phyloP scores from a whole-genome alignment of 495 filamentous ascomycete species.

The Hypoxylon subgilvum region DNA sequence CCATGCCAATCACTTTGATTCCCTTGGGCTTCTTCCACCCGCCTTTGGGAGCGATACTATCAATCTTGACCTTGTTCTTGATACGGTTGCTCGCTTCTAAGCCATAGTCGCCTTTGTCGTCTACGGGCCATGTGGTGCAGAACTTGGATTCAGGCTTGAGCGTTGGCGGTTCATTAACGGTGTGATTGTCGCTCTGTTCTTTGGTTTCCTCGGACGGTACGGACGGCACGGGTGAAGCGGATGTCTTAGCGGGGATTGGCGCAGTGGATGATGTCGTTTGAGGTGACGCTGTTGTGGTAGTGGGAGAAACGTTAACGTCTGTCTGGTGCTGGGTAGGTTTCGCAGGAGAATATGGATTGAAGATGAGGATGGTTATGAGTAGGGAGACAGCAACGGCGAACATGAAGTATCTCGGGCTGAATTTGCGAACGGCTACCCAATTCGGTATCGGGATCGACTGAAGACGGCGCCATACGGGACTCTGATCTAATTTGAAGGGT shows the following conservation, averaged over 20 bases:
- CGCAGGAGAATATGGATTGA: constrained; percentile 35
- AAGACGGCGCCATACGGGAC: constrained; percentile 32
- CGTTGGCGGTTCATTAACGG: constrained; percentile 5
- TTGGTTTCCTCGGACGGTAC: neutral
- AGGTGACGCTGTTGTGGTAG: neutral
- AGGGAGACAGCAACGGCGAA: constrained; percentile 28
- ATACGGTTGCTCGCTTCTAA: constrained; percentile 12
- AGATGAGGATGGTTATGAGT: constrained; percentile 30
- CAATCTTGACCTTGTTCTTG: constrained; percentile 19
- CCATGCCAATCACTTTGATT: constrained; percentile 55
- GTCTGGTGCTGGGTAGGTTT: constrained; percentile 27
- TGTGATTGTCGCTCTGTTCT: neutral
- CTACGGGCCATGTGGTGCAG: constrained; percentile 42
- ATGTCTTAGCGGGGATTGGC: neutral
- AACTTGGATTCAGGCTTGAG: constrained; percentile 19
- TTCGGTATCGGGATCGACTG: constrained; percentile 28
- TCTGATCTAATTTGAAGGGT: constrained; percentile 2
- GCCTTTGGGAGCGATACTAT: constrained; percentile 33
- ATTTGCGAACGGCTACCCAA: constrained; percentile 36
- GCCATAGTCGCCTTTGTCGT: constrained; percentile 26
- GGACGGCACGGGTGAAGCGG: neutral
- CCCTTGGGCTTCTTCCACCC: constrained; percentile 48
- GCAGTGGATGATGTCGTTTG: neutral
- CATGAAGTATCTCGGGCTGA: constrained; percentile 32
- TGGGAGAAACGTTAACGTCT: constrained; percentile 19